phyloP scores from a whole-genome alignment of 2,329 filamentous ascomycete species.

The Cercospora canescens region DNA sequence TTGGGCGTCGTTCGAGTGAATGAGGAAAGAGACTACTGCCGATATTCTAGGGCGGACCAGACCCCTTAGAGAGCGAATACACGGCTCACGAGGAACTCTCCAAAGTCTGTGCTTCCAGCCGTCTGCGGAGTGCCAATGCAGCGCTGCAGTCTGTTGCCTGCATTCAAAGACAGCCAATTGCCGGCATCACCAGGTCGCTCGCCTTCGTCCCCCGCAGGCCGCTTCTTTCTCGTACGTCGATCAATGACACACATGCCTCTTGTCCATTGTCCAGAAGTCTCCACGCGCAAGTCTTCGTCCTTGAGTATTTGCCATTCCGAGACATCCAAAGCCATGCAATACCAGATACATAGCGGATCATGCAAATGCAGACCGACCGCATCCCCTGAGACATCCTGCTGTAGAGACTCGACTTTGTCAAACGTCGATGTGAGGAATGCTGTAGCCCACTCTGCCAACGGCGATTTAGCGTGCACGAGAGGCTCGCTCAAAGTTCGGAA shows the following conservation, averaged over 20 bases:
- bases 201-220: constrained; percentile 48
- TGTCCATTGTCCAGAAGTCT: constrained; percentile 93
- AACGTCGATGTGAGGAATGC: constrained; percentile 50
- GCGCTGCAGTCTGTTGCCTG: constrained; percentile 78
- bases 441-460: constrained; percentile 47
- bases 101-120: constrained; percentile 60
- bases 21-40: neutral
- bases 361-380: constrained; percentile 47
- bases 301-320: constrained; percentile 39
- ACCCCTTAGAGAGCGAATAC: constrained; percentile 12
- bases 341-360: constrained; percentile 46
- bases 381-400: constrained; percentile 37
- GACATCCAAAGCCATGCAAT: constrained; percentile 32
- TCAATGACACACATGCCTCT: constrained; percentile 84
- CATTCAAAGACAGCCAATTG: constrained; percentile 71
- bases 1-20: neutral
- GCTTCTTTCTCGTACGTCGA: constrained; percentile 61
- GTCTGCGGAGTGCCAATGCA: constrained; percentile 67
- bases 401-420: constrained; percentile 45
- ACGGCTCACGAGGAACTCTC: constrained; percentile 28
- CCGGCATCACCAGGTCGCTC: constrained; percentile 69
- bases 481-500: constrained; percentile 37
- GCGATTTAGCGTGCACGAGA: constrained; percentile 37
- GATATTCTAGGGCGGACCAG: neutral
- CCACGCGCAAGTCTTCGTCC: constrained; percentile 81